These are phyloP conservation scores for Camelina hispida DNA, from an alignment of 345 rosid species.

Conservation along the genomic window DNA sequence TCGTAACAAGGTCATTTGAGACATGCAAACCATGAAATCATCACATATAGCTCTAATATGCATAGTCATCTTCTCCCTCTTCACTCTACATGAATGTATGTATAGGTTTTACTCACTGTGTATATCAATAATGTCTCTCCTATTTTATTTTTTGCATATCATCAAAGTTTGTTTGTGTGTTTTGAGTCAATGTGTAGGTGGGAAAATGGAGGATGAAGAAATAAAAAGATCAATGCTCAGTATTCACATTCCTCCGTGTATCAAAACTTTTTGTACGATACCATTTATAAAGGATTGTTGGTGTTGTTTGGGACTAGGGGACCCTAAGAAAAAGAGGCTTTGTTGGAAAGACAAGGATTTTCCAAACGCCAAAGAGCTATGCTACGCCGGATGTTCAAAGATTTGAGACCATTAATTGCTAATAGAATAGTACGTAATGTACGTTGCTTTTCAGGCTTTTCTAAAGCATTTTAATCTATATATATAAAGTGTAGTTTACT, in stretches of 20 bases:
- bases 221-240: not conserved
- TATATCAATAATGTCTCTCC: not conserved
- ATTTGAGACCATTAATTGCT: too few relatives aligned
- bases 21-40: constrained; percentile 4
- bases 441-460: too few relatives aligned
- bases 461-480: too few relatives aligned
- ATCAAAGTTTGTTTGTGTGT: not conserved
- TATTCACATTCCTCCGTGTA: too few relatives aligned
- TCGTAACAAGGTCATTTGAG: not conserved
- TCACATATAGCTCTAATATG: not conserved
- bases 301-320: too few relatives aligned
- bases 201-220: not conserved
- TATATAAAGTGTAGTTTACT: too few relatives aligned
- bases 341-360: not conserved
- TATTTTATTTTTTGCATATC: not conserved
- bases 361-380: not conserved
- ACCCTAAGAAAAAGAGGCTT: too few relatives aligned
- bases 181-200: not conserved
- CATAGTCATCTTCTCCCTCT: constrained; percentile 2
- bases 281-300: too few relatives aligned
- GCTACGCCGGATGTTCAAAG: not conserved
- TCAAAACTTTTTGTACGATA: too few relatives aligned
- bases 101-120: too few relatives aligned
- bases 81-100: not conserved
- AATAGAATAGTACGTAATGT: too few relatives aligned